A percentile compares a stretch with the other conserved stretches of the same genome.
These are phyloP conservation scores for Solanum habrochaites DNA, from an alignment of 257 asterid species.

Conservation along the genomic window DNA sequence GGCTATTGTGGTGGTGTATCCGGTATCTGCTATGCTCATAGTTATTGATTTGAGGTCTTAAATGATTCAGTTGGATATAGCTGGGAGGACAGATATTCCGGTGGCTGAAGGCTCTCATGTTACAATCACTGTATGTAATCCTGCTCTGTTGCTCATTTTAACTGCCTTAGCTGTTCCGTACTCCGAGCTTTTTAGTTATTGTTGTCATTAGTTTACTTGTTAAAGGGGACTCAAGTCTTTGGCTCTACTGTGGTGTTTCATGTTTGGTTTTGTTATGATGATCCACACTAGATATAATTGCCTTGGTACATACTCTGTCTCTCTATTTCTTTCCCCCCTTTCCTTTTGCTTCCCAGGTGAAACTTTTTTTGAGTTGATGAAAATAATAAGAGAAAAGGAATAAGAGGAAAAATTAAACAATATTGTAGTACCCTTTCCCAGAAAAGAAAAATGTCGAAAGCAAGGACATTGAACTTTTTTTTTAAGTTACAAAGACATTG, in stretches of 20 bases:
- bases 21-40: neutral
- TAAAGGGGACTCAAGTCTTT: neutral
- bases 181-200: neutral
- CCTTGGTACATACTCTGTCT: neutral
- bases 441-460: neutral
- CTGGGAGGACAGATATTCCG: slow-evolving; percentile 87
- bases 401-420: neutral
- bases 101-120: slow-evolving; percentile 99
- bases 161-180: neutral
- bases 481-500: neutral
- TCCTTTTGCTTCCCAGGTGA: neutral
- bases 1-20: neutral
- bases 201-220: neutral
- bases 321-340: neutral
- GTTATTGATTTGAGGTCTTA: neutral
- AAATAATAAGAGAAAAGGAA: neutral
- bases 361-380: neutral
- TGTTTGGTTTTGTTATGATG: neutral
- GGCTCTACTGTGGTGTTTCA: neutral
- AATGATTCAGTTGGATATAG: slow-evolving; percentile 67
- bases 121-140: slow-evolving; percentile 69
- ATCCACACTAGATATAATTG: neutral
- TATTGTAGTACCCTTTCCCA: neutral
- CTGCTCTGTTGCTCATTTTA: neutral
- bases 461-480: neutral